Evolutionary conservation across 345 rosid genomes (phyloP), one percentile per base, ranked within the genome.

Genomic region (Diplotaxis tenuifolia): DNA sequence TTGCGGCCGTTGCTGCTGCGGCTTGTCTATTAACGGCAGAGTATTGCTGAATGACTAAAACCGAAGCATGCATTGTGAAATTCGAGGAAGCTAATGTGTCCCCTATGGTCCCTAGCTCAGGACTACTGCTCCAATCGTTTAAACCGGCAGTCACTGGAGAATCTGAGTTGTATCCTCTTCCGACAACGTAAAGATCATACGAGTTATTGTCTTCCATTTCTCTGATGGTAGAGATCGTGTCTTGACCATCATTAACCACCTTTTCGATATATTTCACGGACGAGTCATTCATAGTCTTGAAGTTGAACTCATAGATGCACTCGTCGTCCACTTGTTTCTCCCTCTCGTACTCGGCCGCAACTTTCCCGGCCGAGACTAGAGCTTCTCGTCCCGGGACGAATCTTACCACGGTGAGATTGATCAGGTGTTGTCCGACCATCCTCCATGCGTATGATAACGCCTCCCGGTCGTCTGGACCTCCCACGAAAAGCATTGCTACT

Each of bases 371-470:
- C 2, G 81, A 62, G 31, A 53, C 2, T 31, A 78, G 47, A 0
- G 75, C 79, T 19, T 79, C 82, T 0, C 71, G 70, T 31, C 79
- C 75, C 5, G 78, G 79, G 53, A 79, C 68, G 32, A 84, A 83
- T 62, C 82, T 81, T 19, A 83, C 53, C 12, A 84, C 89, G 0
- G 77, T 80, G 53, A 88, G 76, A 54, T 27, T 70, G 47, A 88
- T 83, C 32, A 80, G 79, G 1, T 89, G 89, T 64, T 88, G 90
- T 80, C 85, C 89, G 0, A 87, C 89, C 90, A 88, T 88, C 57
- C 93, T 71, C 62, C 84, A 65, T 4, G 87, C 93, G 19, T 80
- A 81, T 3, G 89, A 73, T 10, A 88, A 77, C 2, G 93, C 93
- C 61, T 88, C 93, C 0, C 75, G 71, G 68, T 88, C 93, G 71